Evolutionary conservation across 106 monocot species (phyloP).

Genomic region (Amphibolis antarctica): DNA sequence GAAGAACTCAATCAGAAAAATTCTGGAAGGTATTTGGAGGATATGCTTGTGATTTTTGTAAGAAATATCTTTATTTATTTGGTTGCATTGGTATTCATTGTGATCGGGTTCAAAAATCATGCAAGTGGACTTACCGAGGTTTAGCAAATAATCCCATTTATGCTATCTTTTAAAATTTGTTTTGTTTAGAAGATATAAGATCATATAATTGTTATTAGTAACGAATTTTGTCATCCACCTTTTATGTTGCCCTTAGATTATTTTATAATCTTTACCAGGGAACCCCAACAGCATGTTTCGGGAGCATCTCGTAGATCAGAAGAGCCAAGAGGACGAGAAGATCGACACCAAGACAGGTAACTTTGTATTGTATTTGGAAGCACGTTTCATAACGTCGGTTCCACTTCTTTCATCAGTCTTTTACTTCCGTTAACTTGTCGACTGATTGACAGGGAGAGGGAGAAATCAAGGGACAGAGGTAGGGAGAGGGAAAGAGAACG

Average conservation of each 20-base stretch:
- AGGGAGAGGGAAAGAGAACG: conserved; percentile 38
- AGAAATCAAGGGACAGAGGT: conserved; percentile 55
- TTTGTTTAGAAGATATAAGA: too few species aligned
- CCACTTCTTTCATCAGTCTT: neutral
- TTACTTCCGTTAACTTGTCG: neutral
- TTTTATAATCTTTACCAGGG: conserved; percentile 29
- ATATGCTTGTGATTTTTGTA: neutral
- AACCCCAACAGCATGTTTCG: conserved; percentile 48
- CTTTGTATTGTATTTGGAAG: neutral
- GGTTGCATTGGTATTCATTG: neutral
- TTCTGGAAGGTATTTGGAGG: conserved; percentile 43
- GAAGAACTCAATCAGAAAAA: conserved; percentile 67
- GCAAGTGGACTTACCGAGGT: neutral
- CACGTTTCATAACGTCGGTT: neutral
- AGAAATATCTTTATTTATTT: neutral
- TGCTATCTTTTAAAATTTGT: too few species aligned
- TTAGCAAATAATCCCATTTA: too few species aligned
- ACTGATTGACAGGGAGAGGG: conserved; percentile 31
- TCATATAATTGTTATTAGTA: too few species aligned
- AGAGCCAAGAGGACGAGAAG: conserved; percentile 67
- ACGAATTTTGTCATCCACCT: neutral
- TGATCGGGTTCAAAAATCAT: neutral
- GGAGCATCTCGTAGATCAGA: conserved; percentile 46
- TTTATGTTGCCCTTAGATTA: neutral
- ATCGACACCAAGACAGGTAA: conserved; percentile 47